Conservation (phyloP, 1,284 basidiomycete species). For the Cryptococcus wingfieldii region DNA sequence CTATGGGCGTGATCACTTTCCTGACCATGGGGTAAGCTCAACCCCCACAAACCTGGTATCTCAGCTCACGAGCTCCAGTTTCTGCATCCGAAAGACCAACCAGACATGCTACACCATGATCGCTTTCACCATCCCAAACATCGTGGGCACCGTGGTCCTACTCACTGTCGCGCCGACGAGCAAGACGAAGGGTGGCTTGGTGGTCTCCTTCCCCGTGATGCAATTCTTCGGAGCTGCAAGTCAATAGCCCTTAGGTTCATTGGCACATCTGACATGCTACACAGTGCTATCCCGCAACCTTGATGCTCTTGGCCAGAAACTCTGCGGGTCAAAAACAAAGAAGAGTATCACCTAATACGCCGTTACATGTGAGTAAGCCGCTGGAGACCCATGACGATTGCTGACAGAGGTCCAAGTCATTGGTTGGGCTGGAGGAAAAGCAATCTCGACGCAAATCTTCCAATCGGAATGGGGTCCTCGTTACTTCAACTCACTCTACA, state of each 20-base stretch:
- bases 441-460: conserved; percentile 34
- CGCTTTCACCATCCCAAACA: conserved; percentile 23
- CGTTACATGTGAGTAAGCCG: conserved; percentile 8
- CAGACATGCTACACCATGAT: conserved; percentile 27
- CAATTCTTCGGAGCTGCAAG: conserved; percentile 23
- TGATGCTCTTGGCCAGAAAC: conserved; percentile 26
- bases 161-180: conserved; percentile 19
- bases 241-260: neutral
- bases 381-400: neutral
- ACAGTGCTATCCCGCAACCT: conserved; percentile 22
- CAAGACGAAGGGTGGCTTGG: conserved; percentile 20
- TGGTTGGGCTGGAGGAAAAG: conserved; percentile 35
- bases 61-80: conserved; percentile 3
- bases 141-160: conserved; percentile 26
- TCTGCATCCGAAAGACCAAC: conserved; percentile 14
- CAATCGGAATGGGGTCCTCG: conserved; percentile 27
- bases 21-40: neutral
- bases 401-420: conserved; percentile 13
- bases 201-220: conserved; percentile 29
- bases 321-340: conserved; percentile 33
- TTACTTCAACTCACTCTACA: conserved; percentile 34
- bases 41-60: neutral
- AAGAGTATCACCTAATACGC: conserved; percentile 32
- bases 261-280: too few relatives aligned
- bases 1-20: conserved; percentile 16